A percentile compares a stretch with the other conserved stretches of the same genome.
Conservation (phyloP, 306 rosid species). For the Vachellia collinsii region DNA sequence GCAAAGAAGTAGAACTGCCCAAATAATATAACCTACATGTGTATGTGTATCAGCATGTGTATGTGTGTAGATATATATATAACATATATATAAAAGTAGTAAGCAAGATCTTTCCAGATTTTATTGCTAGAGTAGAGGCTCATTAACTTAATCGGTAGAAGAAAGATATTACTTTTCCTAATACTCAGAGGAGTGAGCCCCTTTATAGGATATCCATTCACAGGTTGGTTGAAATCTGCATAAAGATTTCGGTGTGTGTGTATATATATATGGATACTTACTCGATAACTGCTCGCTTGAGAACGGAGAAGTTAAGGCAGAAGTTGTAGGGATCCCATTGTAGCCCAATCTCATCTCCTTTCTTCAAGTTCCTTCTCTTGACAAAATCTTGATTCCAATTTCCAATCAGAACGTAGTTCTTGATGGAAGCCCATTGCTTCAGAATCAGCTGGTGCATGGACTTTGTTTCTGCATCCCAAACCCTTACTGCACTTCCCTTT, state of each 20-base stretch:
- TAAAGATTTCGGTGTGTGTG: background rate
- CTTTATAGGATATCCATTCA: too few species aligned
- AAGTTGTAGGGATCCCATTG: slow-evolving; percentile 27
- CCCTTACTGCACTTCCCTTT: slow-evolving; percentile 17
- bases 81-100: too few species aligned
- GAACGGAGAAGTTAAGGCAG: slow-evolving; percentile 39
- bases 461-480: slow-evolving; percentile 36
- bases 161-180: background rate
- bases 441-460: slow-evolving; percentile 33
- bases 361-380: slow-evolving; percentile 30
- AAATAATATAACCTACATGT: background rate
- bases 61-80: too few species aligned
- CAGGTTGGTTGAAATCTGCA: background rate
- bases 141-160: background rate
- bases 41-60: background rate
- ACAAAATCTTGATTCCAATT: slow-evolving; percentile 38
- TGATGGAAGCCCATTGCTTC: slow-evolving; percentile 38
- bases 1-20: background rate
- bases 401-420: slow-evolving; percentile 24
- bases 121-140: background rate
- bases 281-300: background rate
- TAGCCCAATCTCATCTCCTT: slow-evolving; percentile 41
- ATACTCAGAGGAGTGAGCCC: background rate
- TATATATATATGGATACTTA: background rate
- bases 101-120: background rate